Base-by-base conservation (phyloP, 1,139 yeast genomes). In the Debaryomyces fabryi region DNA sequence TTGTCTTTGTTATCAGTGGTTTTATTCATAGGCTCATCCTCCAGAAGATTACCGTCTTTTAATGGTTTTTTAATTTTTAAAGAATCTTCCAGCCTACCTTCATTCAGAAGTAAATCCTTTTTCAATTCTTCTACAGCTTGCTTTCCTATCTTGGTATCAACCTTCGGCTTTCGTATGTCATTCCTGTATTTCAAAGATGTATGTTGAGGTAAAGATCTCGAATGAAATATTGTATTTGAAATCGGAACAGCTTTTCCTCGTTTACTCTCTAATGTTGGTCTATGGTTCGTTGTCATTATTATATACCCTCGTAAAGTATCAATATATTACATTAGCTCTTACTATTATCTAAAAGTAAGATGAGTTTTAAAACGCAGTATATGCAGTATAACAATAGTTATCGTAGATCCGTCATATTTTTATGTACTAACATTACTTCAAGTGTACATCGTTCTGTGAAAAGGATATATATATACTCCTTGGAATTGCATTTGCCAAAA, bases 241-340 rank as follows among this genome's bases (percentile, higher is more conserved):
- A 76, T 73, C 1, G 59, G 58, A 45, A 77, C 67, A 27, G 71
- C 72, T 56, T 80, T 81, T 4, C 97, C 97, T 58, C 83, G 78
- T 49, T 96, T 91, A 51, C 93, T 88, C 60, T 91, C 97, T 52
- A 89, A 77, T 7, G 96, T 89, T 0, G 97, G 97, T 63, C 96
- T 78, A 62, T 89, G 96, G 43, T 95, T 93, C 2, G 96, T 86
- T 1, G 96, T 87, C 96, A 89, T 89, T 35, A n/a, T 35, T 20
- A 20, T 21, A 21, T 32, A 16, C 12, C 12, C 2, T n/a, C 23
- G 18, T n/a, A 29, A 20, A 16, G 30, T 16, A 29, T 6, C 12
- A 21, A 12, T 1, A 25, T 9, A 27, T 4, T 27, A 27, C 13
- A 9, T 8, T 27, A 27, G 13, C 12, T 27, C 30, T 27, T 27